phyloP scores from a whole-genome alignment of 1,284 basidiomycete species.

The Cutaneotrichosporon spelunceum region DNA sequence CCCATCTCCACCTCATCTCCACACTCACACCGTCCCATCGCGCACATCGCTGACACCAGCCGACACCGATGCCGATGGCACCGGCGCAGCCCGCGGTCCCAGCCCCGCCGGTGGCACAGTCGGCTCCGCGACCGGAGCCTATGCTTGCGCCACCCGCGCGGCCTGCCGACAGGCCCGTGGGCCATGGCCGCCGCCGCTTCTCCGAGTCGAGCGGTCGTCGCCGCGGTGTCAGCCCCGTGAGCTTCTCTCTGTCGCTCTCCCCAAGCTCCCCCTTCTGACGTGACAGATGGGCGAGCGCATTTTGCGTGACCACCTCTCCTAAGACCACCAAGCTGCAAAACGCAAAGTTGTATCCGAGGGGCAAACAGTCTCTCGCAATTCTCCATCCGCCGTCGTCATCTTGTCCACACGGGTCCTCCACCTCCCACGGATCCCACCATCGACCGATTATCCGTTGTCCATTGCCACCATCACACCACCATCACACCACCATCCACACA shows the following conservation, averaged over 20 bases:
- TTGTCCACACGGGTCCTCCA: not conserved
- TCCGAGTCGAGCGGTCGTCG: conserved; percentile 39
- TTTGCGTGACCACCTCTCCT: conserved; percentile 46
- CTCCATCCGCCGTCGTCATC: not conserved
- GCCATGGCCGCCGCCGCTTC: conserved; percentile 24
- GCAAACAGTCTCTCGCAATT: not conserved
- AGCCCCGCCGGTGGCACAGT: conserved; percentile 23
- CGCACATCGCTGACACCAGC: not conserved
- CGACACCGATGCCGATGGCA: conserved; percentile 4
- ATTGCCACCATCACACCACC: not conserved
- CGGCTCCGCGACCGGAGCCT: conserved; percentile 9
- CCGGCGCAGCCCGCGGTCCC: conserved; percentile 14
- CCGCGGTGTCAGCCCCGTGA: conserved; percentile 47
- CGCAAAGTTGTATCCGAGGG: not conserved
- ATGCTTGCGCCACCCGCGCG: conserved; percentile 19
- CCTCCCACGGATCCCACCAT: not conserved
- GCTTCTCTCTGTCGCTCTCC: conserved; percentile 16
- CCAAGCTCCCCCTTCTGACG: conserved; percentile 3
- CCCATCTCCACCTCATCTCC: not conserved
- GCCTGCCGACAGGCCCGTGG: conserved; percentile 5
- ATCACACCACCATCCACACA: not conserved
- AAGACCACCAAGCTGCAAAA: not conserved
- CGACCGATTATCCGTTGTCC: not conserved
- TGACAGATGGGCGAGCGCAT: conserved; percentile 47
- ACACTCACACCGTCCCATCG: not conserved